These are phyloP conservation scores for Lenwebbia sp. DNA, from an alignment of 345 rosid genomes.

Conservation along the genomic window DNA sequence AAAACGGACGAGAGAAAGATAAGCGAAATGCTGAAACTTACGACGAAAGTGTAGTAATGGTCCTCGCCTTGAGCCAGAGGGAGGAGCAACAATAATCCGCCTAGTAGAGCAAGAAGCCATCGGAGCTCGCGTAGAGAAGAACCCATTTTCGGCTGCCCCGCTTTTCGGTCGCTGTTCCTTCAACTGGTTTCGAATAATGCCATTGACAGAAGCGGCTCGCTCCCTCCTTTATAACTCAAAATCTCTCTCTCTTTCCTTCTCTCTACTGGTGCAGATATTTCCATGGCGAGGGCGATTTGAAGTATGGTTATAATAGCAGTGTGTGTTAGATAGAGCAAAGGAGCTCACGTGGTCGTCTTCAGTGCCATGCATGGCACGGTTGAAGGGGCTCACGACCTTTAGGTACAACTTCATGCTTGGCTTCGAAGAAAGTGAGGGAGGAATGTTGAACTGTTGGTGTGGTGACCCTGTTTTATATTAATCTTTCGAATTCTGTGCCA, in stretches of 20 bases:
- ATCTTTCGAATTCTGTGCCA: background rate
- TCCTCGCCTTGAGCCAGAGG: background rate
- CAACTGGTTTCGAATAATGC: background rate
- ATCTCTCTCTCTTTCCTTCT: background rate
- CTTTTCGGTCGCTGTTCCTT: background rate
- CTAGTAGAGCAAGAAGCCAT: background rate
- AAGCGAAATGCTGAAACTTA: background rate
- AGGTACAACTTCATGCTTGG: background rate
- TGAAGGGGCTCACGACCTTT: background rate
- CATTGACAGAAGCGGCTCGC: background rate
- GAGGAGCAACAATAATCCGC: background rate
- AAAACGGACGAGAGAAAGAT: background rate
- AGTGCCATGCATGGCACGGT: background rate
- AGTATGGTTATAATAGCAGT: background rate
- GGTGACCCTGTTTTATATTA: background rate
- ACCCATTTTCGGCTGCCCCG: background rate
- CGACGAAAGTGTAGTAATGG: conserved; percentile 1
- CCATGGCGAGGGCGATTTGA: background rate
- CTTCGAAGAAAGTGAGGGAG: background rate
- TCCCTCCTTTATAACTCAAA: background rate
- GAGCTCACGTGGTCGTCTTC: background rate
- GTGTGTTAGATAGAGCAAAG: background rate
- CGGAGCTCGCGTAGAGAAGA: background rate
- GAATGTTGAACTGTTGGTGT: background rate
- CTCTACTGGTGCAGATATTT: background rate